These are phyloP conservation scores for Fusarium sp. DNA, from an alignment of 2,329 filamentous ascomycete species.

Conservation along the genomic window DNA sequence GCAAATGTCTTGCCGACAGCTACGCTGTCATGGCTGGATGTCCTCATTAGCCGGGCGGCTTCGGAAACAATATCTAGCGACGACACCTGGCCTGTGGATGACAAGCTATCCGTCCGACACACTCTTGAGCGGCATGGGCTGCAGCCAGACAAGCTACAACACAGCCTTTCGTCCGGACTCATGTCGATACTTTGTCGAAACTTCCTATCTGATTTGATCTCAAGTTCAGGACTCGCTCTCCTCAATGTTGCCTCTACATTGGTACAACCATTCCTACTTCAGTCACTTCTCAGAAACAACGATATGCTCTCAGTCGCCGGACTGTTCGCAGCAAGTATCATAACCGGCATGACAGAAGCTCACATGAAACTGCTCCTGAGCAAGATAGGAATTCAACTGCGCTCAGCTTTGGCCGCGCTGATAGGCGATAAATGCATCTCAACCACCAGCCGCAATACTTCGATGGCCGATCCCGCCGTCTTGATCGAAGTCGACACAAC, in stretches of 20 bases:
- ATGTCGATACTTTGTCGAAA: too few species aligned
- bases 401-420: too few species aligned
- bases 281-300: not conserved
- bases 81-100: not conserved
- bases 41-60: not conserved
- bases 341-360: not conserved
- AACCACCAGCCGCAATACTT: not conserved
- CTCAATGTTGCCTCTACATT: not conserved
- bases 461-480: not conserved
- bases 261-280: not conserved
- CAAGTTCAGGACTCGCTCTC: too few species aligned
- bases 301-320: not conserved
- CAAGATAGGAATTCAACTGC: too few species aligned
- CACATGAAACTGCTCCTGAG: too few species aligned
- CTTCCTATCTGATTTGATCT: too few species aligned
- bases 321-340: not conserved
- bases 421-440: not conserved
- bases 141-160: too few species aligned
- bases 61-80: not conserved
- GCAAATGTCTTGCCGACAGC: too few species aligned
- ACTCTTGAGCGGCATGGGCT: too few species aligned
- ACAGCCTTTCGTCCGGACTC: too few species aligned
- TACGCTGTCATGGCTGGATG: not conserved
- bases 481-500: slow-evolving; percentile 3
- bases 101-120: not conserved